Evolutionary conservation across 495 filamentous ascomycete genomes (phyloP).

Genomic region (Xylaria longipes): DNA sequence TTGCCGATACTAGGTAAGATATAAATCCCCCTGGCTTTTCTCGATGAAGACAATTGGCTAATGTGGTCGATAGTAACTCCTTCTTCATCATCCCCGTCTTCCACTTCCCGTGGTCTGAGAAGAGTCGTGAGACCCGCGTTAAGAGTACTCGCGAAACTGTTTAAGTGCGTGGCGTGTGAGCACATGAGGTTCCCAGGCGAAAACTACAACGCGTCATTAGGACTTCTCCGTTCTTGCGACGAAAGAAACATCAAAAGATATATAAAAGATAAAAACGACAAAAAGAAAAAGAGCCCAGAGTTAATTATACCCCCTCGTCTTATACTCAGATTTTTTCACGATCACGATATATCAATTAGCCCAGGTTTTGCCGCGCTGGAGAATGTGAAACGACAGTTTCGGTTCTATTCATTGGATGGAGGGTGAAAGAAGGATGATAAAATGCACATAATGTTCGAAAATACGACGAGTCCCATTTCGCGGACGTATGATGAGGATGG

Average conservation of each 20-base stretch:
- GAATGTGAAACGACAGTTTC: not conserved
- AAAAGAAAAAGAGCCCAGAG: not conserved
- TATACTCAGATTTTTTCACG: not conserved
- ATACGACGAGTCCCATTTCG: not conserved
- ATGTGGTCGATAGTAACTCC: conserved; percentile 62
- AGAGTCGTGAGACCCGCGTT: conserved; percentile 67
- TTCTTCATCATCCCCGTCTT: conserved; percentile 96
- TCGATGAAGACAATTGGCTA: conserved; percentile 18
- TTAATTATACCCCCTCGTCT: conserved; percentile 13
- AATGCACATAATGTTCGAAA: not conserved
- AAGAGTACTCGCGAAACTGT: conserved; percentile 46
- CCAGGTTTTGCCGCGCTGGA: not conserved
- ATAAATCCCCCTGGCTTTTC: conserved; percentile 10
- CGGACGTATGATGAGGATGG: not conserved
- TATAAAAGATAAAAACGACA: not conserved
- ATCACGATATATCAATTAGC: not conserved
- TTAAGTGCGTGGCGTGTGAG: conserved; percentile 28
- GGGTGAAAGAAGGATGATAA: not conserved
- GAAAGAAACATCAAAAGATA: not conserved
- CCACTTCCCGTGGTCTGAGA: conserved; percentile 97
- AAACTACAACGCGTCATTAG: not conserved
- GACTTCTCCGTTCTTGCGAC: not conserved
- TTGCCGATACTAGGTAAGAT: conserved; percentile 82
- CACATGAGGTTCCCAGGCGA: not conserved
- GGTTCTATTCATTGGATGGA: not conserved